These are phyloP conservation scores for Botrytis sinoallii DNA, from an alignment of 2,329 filamentous ascomycete genomes.

Conservation along the genomic window DNA sequence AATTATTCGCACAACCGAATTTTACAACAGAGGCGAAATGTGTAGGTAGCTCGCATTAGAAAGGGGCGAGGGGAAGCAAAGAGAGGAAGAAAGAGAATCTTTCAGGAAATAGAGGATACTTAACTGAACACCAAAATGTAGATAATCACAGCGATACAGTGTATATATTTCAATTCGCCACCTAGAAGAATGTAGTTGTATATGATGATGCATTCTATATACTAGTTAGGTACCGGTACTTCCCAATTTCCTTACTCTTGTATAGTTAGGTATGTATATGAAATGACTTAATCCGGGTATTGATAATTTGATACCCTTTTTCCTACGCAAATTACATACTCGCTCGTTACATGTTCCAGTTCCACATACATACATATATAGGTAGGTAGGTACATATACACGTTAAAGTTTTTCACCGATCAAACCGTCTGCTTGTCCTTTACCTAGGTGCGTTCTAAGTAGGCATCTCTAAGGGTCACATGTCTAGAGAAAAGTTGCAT, in stretches of 20 bases:
- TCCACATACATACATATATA: background rate
- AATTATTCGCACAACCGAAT: background rate
- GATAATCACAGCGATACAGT: background rate
- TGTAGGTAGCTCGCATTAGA: background rate
- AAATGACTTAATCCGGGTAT: background rate
- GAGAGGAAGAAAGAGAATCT: background rate
- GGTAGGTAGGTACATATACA: background rate
- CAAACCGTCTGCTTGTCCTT: background rate
- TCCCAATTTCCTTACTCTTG: background rate
- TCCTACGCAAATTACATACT: background rate
- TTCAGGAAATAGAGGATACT: background rate
- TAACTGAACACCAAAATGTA: background rate
- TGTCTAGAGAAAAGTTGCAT: background rate
- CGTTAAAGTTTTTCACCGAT: background rate
- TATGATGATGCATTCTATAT: background rate
- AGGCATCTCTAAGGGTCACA: background rate
- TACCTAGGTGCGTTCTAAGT: too few species aligned
- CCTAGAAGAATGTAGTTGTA: background rate
- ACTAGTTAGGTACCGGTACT: too few species aligned
- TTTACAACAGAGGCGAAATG: background rate
- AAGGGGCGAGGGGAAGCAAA: background rate
- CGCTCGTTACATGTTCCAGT: background rate
- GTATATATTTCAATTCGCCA: background rate
- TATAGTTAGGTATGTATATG: background rate
- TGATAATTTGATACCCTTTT: background rate